These are phyloP conservation scores for Quillaja saponaria DNA, from an alignment of 306 rosid species.

Conservation along the genomic window DNA sequence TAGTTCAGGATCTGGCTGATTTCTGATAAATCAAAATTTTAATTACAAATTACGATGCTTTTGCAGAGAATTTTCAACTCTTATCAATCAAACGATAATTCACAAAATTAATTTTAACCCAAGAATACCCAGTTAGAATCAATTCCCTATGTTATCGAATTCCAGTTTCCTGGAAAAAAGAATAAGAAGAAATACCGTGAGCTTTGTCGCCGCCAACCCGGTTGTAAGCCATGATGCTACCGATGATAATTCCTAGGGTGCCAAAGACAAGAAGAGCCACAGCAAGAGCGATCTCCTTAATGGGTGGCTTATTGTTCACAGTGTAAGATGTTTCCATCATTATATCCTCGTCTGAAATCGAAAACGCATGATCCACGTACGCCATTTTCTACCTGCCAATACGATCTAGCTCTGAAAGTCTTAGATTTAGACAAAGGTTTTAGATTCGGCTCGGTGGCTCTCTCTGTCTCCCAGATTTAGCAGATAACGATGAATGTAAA, in stretches of 20 bases:
- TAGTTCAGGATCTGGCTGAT: too few relatives aligned
- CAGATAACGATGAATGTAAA: not conserved
- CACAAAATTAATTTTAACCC: not conserved
- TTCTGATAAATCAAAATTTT: too few relatives aligned
- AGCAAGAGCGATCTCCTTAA: slow-evolving; percentile 95
- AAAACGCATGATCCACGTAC: slow-evolving; percentile 93
- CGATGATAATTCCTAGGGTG: slow-evolving; percentile 69
- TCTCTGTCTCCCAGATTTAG: not conserved
- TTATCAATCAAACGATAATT: not conserved
- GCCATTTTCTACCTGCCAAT: slow-evolving; percentile 45
- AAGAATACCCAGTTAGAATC: not conserved
- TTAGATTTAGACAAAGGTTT: not conserved
- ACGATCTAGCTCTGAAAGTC: not conserved
- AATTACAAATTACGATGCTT: too few relatives aligned
- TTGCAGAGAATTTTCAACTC: too few relatives aligned
- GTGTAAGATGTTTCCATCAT: slow-evolving; percentile 79
- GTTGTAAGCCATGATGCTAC: slow-evolving; percentile 74
- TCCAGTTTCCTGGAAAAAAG: not conserved
- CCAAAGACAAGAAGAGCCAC: slow-evolving; percentile 85
- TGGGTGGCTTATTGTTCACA: slow-evolving; percentile 81
- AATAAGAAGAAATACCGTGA: slow-evolving; percentile 56
- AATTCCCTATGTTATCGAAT: too few relatives aligned
- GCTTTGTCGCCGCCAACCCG: slow-evolving; percentile 92
- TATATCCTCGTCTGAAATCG: slow-evolving; percentile 90
- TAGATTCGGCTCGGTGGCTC: too few relatives aligned